Conservation (phyloP, 345 rosid species). For the Lenwebbia sp. region DNA sequence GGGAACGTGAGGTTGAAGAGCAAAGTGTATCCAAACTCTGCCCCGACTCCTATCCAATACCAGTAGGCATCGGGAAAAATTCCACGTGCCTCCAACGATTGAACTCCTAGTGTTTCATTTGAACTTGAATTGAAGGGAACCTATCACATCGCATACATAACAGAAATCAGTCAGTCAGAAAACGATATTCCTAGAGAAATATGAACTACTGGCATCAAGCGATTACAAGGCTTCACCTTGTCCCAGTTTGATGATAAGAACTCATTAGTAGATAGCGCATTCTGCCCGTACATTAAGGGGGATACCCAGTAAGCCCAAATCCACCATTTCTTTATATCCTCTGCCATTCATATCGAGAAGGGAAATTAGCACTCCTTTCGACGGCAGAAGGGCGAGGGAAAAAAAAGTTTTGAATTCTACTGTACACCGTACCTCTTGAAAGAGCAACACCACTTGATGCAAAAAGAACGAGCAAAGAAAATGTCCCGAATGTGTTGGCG, state of each 20-base stretch:
- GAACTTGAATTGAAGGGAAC: neutral
- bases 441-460: constrained; percentile 27
- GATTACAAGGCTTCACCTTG: constrained; percentile 11
- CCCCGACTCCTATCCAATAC: constrained; percentile 51
- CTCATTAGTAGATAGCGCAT: constrained; percentile 38
- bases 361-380: neutral
- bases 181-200: neutral
- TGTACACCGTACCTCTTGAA: constrained; percentile 13
- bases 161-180: neutral
- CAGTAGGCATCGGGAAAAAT: constrained; percentile 23
- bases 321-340: constrained; percentile 47
- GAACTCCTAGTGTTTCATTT: constrained; percentile 29
- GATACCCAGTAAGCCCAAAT: constrained; percentile 53
- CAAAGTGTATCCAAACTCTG: constrained; percentile 15
- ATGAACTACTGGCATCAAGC: neutral
- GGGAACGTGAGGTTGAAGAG: constrained; percentile 23
- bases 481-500: constrained; percentile 33
- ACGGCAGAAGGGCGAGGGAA: neutral
- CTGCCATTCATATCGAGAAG: constrained; percentile 8
- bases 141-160: neutral
- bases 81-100: constrained; percentile 23
- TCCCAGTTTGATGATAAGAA: constrained; percentile 44
- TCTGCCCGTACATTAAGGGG: constrained; percentile 56
- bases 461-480: constrained; percentile 14
- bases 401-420: neutral